Evolutionary conservation across 768 basidiomycete genomes (phyloP).

Genomic region (Russula sp.): DNA sequence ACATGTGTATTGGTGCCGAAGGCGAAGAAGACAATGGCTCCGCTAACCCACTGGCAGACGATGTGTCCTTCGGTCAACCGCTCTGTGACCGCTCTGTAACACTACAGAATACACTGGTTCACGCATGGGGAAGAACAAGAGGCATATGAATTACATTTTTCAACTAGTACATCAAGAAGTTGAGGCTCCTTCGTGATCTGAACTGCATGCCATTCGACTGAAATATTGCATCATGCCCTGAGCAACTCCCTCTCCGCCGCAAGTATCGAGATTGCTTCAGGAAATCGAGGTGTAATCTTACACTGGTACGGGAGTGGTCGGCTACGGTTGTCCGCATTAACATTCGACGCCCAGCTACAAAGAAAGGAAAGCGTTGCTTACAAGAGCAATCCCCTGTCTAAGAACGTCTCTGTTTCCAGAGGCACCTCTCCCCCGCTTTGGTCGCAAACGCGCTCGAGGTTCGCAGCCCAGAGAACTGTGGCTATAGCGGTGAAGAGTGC

Average conservation of each 20-base stretch:
- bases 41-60: no score
- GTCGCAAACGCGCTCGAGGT: slow-evolving; percentile 12
- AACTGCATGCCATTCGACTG: neutral
- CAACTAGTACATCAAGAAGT: neutral
- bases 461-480: neutral
- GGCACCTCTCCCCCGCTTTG: slow-evolving; percentile 10
- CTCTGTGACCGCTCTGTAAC: neutral
- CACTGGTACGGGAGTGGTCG: neutral
- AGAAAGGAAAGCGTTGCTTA: slow-evolving; percentile 2
- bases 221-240: neutral
- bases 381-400: slow-evolving; percentile 16
- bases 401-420: neutral
- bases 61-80: neutral
- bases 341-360: neutral
- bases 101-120: neutral
- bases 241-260: slow-evolving; percentile 4
- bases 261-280: slow-evolving; percentile 5
- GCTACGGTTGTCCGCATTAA: neutral
- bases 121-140: neutral
- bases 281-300: slow-evolving; percentile 5
- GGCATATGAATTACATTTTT: neutral
- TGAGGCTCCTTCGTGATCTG: neutral
- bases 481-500: slow-evolving; percentile 21
- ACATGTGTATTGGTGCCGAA: no score
- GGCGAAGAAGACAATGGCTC: no score